Percentiles rank a stretch among this genome's conserved stretches.
phyloP scores from a whole-genome alignment of 139 green algal species.

The Ulvella scutata region DNA sequence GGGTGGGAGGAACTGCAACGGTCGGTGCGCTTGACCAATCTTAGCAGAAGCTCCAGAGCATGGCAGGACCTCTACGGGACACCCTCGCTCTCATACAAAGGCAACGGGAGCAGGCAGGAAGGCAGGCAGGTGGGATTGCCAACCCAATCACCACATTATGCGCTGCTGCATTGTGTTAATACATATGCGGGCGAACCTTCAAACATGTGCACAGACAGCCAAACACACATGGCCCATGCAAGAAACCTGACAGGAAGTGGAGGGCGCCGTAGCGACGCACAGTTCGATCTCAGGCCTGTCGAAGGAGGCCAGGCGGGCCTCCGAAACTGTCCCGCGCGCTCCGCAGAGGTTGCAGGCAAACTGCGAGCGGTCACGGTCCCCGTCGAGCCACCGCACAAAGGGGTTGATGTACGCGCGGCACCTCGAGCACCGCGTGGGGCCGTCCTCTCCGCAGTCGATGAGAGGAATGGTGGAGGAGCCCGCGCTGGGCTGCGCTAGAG shows the following conservation, averaged over 20 bases:
- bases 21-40: no score
- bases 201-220: no score
- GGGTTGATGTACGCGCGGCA: slow-evolving; percentile 89
- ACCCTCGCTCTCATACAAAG: neutral
- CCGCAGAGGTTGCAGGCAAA: slow-evolving; percentile 77
- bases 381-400: slow-evolving; percentile 54
- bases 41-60: no score
- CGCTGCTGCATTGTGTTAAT: no score
- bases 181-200: no score
- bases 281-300: neutral
- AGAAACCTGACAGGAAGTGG: no score
- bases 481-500: slow-evolving; percentile 56
- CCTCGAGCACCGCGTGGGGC: slow-evolving; percentile 55
- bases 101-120: no score
- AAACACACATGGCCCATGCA: no score
- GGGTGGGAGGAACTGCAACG: no score
- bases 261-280: neutral
- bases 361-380: slow-evolving; percentile 20
- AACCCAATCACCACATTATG: no score
- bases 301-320: neutral
- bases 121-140: no score
- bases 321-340: neutral
- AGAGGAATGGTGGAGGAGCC: slow-evolving; percentile 59
- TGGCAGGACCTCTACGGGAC: neutral
- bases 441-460: slow-evolving; percentile 39